Base-by-base conservation (phyloP, 163 green algal species). In the Chlorella variabilis region DNA sequence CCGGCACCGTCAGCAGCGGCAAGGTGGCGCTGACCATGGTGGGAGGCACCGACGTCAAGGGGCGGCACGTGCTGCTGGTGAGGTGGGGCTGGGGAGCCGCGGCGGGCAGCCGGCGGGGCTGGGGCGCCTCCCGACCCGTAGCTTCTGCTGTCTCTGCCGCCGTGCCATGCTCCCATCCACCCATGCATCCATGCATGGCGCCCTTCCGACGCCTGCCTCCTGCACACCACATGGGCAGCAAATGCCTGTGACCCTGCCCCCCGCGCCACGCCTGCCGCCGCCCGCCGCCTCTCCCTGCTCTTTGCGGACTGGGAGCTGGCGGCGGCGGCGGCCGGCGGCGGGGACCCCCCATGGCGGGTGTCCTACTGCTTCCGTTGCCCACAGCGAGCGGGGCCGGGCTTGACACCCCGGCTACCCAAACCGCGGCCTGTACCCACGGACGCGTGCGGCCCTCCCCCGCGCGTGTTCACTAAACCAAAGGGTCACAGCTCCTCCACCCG, bases 31-130 rank as follows among this genome's bases (percentile, higher is more conserved):
- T 90, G 15, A 48, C 1, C 4, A 54, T 42, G 15, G 42, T 63
- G 2, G 67, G 48, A 8, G 54, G 61, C 21, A 42, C 75, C 1
- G n/a, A 70, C 11, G 39, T 91, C 15, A 21, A 34, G 21, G 85
- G 81, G 2, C 84, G 87, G 3, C 87, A 91, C 62, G 45, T 91
- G 34, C 34, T 91, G 65, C 77, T 91, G 63, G 84, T 90, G 69
- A 71, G 76, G 51, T 66, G 29, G 1, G 41, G 61, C 9, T 29
- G 54, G 54, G 11, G 15, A 23, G 11, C 11, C 45, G 15, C 15
- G 45, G 45, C 45, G 45, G 45, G n/a, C n/a, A n/a, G n/a, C n/a
- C n/a, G n/a, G n/a, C n/a, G n/a, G n/a, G n/a, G n/a, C n/a, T n/a
- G n/a, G n/a, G n/a, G n/a, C n/a, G n/a, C n/a, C n/a, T n/a, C n/a